phyloP scores from a whole-genome alignment of 2,329 filamentous ascomycete species.

The Fusarium graminum region DNA sequence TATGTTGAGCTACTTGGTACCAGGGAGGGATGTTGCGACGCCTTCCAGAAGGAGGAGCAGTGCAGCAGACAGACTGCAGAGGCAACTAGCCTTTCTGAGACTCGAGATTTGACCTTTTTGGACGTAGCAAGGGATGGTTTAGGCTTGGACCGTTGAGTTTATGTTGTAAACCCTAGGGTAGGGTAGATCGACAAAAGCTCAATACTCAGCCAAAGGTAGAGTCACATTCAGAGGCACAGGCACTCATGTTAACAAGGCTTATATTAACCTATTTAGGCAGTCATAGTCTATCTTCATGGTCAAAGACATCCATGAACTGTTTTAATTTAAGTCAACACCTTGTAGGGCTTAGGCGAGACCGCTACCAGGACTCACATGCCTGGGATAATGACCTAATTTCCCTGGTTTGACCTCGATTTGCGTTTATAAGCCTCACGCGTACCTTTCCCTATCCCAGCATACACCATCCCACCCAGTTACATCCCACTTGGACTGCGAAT shows the following conservation, averaged over 20 bases:
- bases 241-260: constrained; percentile 3
- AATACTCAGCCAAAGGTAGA: constrained; percentile 21
- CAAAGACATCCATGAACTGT: neutral
- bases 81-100: constrained; percentile 5
- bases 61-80: neutral
- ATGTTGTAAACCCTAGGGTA: constrained; percentile 7
- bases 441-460: neutral
- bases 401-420: constrained; percentile 9
- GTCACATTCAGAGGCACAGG: constrained; percentile 2
- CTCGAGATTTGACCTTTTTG: neutral
- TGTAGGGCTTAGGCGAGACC: constrained; percentile 36
- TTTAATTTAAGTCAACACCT: constrained; percentile 23
- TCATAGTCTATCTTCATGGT: neutral
- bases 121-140: neutral
- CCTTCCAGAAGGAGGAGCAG: constrained; percentile 37
- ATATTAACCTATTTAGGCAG: constrained; percentile 14
- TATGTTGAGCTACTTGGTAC: constrained; percentile 8
- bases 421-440: constrained; percentile 19
- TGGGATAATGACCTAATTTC: constrained; percentile 32
- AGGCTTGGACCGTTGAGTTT: constrained; percentile 1
- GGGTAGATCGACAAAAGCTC: constrained; percentile 15
- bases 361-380: constrained; percentile 11
- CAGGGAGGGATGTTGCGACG: constrained; percentile 6
- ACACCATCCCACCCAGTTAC: neutral
- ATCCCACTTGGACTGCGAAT: neutral